Percentiles rank a stretch among this genome's conserved stretches.
These are phyloP conservation scores for Jimgerdemannia lactiflua DNA, from an alignment of 192 early-diverging fungal species.

Conservation along the genomic window DNA sequence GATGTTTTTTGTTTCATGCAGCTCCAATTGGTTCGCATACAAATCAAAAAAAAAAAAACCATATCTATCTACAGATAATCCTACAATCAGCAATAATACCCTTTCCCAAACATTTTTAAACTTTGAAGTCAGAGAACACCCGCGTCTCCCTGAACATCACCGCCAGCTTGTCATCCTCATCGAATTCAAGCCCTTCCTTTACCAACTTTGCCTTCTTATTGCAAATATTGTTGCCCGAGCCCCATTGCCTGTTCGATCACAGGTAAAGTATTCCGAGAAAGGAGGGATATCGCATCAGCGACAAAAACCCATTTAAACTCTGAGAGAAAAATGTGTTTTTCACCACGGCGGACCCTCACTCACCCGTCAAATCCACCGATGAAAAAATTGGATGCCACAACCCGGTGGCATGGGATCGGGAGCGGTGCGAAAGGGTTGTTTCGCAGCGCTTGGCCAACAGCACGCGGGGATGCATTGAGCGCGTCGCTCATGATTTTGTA, in stretches of 20 bases:
- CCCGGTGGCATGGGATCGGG: slow-evolving; percentile 72
- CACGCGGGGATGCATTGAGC: slow-evolving; percentile 56
- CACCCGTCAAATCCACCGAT: slow-evolving; percentile 68
- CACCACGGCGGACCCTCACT: background rate
- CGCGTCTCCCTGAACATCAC: background rate
- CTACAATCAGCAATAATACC: too few relatives aligned
- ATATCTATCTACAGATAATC: too few relatives aligned
- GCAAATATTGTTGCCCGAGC: slow-evolving; percentile 57
- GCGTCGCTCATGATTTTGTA: slow-evolving; percentile 67
- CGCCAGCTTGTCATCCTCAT: slow-evolving; percentile 22
- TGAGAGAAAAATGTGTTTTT: background rate
- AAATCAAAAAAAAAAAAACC: too few relatives aligned
- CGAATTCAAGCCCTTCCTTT: slow-evolving; percentile 62
- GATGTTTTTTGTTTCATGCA: too few relatives aligned
- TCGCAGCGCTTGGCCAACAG: slow-evolving; percentile 64
- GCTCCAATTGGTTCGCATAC: too few relatives aligned
- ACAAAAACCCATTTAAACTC: too few relatives aligned
- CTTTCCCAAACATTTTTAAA: background rate
- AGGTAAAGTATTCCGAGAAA: too few relatives aligned
- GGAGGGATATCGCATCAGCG: too few relatives aligned
- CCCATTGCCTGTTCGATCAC: slow-evolving; percentile 32
- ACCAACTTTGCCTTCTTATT: slow-evolving; percentile 66
- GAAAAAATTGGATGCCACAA: slow-evolving; percentile 55
- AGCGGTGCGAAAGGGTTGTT: slow-evolving; percentile 68
- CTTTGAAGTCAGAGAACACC: background rate